These are phyloP conservation scores for Penicillium verrucosum DNA, from an alignment of 2,329 filamentous ascomycete species.

Conservation along the genomic window DNA sequence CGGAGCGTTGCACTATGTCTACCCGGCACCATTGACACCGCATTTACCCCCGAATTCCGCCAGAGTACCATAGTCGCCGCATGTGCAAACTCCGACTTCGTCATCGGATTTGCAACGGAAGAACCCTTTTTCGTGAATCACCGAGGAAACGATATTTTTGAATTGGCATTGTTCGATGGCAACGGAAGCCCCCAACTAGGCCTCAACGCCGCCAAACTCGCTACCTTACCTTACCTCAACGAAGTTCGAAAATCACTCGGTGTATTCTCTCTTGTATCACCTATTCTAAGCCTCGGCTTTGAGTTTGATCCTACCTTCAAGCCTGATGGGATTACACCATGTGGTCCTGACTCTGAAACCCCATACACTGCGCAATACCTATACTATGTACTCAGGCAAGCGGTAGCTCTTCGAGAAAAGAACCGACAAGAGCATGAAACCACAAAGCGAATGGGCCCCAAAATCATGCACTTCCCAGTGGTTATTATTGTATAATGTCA, in stretches of 20 bases:
- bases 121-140: conserved; percentile 38
- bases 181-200: conserved; percentile 14
- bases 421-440: conserved; percentile 14
- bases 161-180: conserved; percentile 19
- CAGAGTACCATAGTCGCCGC: conserved; percentile 37
- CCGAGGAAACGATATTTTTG: conserved; percentile 28
- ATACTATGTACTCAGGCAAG: conserved; percentile 10
- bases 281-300: conserved; percentile 9
- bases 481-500: conserved; percentile 15
- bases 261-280: conserved; percentile 28
- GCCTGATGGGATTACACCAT: conserved; percentile 1
- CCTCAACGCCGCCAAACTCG: conserved; percentile 8
- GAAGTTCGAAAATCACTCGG: conserved; percentile 17
- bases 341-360: conserved; percentile 9
- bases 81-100: conserved; percentile 41
- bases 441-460: conserved; percentile 7
- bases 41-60: conserved; percentile 35
- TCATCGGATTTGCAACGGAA: conserved; percentile 36
- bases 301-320: conserved; percentile 15
- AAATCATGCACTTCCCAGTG: conserved; percentile 19
- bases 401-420: conserved; percentile 15
- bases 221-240: conserved; percentile 16
- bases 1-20: conserved; percentile 38
- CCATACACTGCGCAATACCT: conserved; percentile 9
- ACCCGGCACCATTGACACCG: conserved; percentile 30